Conservation (phyloP, 2,329 filamentous ascomycete species). For the Ascochyta viciae-villosae region DNA sequence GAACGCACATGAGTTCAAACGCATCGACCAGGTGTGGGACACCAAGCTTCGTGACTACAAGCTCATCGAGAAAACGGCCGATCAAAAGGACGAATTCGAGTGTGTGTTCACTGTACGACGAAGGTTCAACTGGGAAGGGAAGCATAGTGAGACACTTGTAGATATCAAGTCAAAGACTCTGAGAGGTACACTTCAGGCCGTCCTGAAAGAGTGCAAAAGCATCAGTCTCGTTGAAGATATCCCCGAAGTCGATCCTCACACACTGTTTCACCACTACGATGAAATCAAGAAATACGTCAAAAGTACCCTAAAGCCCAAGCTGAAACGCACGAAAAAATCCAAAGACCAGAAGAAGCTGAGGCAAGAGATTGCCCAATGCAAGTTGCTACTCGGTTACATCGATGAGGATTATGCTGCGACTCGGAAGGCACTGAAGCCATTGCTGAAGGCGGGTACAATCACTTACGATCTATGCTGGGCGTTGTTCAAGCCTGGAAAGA, state of each 20-base stretch:
- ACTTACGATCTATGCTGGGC: slow-evolving; percentile 91
- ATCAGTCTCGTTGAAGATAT: slow-evolving; percentile 82
- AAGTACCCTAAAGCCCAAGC: slow-evolving; percentile 68
- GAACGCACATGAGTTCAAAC: slow-evolving; percentile 67
- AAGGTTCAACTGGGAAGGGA: slow-evolving; percentile 84
- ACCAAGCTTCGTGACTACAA: slow-evolving; percentile 62
- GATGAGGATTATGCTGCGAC: slow-evolving; percentile 79
- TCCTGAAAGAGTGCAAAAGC: slow-evolving; percentile 79
- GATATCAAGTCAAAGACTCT: slow-evolving; percentile 86
- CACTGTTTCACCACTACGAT: slow-evolving; percentile 71
- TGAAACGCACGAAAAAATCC: slow-evolving; percentile 66
- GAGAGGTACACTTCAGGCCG: slow-evolving; percentile 71
- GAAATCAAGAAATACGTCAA: slow-evolving; percentile 69
- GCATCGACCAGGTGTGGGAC: slow-evolving; percentile 69
- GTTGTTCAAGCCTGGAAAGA: slow-evolving; percentile 84
- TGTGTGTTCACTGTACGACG: slow-evolving; percentile 81
- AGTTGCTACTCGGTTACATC: slow-evolving; percentile 77
- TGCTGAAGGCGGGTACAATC: slow-evolving; percentile 82
- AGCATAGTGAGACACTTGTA: slow-evolving; percentile 75
- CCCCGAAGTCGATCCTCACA: slow-evolving; percentile 65
- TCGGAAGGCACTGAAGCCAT: slow-evolving; percentile 80
- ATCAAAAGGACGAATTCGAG: slow-evolving; percentile 74
- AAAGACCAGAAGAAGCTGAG: slow-evolving; percentile 66
- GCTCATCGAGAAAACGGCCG: slow-evolving; percentile 70
- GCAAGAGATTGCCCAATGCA: slow-evolving; percentile 69